Base-by-base conservation (phyloP, 2,329 filamentous ascomycete genomes). In the Didymella sp. region DNA sequence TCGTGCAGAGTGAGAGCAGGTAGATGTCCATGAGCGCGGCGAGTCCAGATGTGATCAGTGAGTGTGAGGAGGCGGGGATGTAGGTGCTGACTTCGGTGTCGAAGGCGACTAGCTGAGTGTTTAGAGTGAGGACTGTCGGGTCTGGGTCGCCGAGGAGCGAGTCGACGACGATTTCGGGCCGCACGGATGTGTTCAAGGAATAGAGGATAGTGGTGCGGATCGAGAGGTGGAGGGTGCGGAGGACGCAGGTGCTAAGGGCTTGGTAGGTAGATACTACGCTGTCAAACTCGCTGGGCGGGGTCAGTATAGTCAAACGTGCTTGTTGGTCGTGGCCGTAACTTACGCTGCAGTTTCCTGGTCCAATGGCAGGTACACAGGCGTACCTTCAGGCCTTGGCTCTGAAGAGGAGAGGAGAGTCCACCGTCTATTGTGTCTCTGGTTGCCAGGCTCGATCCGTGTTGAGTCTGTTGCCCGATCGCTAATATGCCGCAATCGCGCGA, bases 171-270 rank as follows among this genome's bases (percentile, higher is more conserved):
- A 80, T 81, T 25, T 75, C 75, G 2, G 73, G 68, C 46, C 72
- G 67, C 19, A 81, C 66, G 56, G 83, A 87, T 59, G 79, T 84
- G 74, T 81, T 77, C 37, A 99, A 83, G 61, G 93, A 92, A 72
- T 93, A 87, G 33, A 96, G 85, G 63, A 96, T 88, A 47, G 92
- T 91, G 71, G 90, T 92, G 43, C 95, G 89, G 45, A 96, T 86
- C 74, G 97, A 92, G 75, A 96, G 86, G 72, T 98, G 93, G 3
- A 99, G 80, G 0, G 92, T 96, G 24, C 96, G 82, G 2, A 98
- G 85, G 38, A 93, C 87, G 2, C 87, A 92, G 17, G 85, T 84
- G 24, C 90, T 90, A 33, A 99, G 87, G 61, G 91, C 85, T 58
- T 91, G 89, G 75, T 94, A 95, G 2, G 91, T 93, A 21, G 87